Percentiles rank a stretch among this genome's conserved stretches.
These are phyloP conservation scores for Aspergillus sojae DNA, from an alignment of 2,329 filamentous ascomycete genomes.

Conservation along the genomic window DNA sequence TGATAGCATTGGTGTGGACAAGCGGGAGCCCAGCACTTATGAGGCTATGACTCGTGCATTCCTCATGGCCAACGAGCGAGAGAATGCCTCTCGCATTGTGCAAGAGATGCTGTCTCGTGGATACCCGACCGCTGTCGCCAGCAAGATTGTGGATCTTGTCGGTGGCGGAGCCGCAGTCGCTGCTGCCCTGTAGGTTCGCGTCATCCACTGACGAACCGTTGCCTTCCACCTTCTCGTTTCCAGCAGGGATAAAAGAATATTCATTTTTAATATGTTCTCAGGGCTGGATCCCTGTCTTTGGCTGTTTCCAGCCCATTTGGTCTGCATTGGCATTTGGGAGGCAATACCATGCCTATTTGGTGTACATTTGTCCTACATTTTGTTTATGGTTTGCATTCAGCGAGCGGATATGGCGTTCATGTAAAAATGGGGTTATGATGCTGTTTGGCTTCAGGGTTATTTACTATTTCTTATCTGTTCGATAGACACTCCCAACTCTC, in stretches of 20 bases:
- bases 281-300: slow-evolving; percentile 40
- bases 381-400: slow-evolving; percentile 24
- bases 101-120: slow-evolving; percentile 88
- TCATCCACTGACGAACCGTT: slow-evolving; percentile 13
- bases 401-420: slow-evolving; percentile 25
- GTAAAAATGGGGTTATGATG: slow-evolving; percentile 2
- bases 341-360: slow-evolving; percentile 24
- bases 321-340: slow-evolving; percentile 26
- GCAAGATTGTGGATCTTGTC: slow-evolving; percentile 90
- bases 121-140: slow-evolving; percentile 87
- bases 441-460: not conserved
- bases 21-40: slow-evolving; percentile 95
- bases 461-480: not conserved
- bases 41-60: slow-evolving; percentile 97
- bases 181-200: slow-evolving; percentile 26
- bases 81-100: slow-evolving; percentile 75
- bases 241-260: slow-evolving; percentile 10
- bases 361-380: slow-evolving; percentile 13
- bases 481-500: slow-evolving; percentile 17
- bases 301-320: slow-evolving; percentile 30
- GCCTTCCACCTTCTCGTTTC: slow-evolving; percentile 13
- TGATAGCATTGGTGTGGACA: slow-evolving; percentile 71
- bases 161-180: slow-evolving; percentile 44
- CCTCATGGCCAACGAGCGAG: slow-evolving; percentile 78
- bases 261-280: slow-evolving; percentile 27